Base-by-base conservation (phyloP, 2,329 filamentous ascomycete genomes). In the Hypoxylon sp. region DNA sequence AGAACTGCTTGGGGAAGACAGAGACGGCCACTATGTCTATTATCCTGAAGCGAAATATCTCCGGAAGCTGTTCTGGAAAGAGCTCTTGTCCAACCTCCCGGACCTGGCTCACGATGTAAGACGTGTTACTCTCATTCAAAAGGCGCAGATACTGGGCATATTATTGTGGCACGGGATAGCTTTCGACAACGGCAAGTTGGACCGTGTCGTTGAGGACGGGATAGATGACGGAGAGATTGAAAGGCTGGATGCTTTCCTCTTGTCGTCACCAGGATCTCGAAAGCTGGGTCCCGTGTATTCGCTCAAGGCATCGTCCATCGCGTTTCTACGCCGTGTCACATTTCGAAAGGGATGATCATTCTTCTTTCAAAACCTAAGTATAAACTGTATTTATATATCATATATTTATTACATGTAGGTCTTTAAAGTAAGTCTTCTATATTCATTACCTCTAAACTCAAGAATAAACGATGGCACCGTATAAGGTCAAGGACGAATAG, bases 141-240 rank as follows among this genome's bases (percentile, higher is more conserved):
- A 78, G 33, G 79, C 83, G 10, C 78, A 75, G 68, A 76, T 69
- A 2, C 63, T 87, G 15, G 85, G 86, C 0, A 77, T 88, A 4
- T 58, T 88, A 15, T 74, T 88, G 2, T 88, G 86, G 86, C 79
- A 83, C 69, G 86, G 85, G 0, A 85, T 84, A 67, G 84, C 85
- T 2, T 88, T 85, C 70, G 85, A 88, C 67, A 78, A 84, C 20
- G 85, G 86, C 0, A 74, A 71, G 26, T 78, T 88, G 51, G 76
- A 88, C 70, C 77, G 86, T 1, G 83, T 83, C 13, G 83, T 88
- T 1, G 73, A 82, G 55, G 75, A 77, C 38, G 75, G 72, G 2
- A 73, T 73, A 18, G 84, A 88, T 64, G 72, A 73, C 18, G 74
- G 74, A 31, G 85, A 88, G 67, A 67, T 88, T n/a, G 74, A 75